Evolutionary conservation across 768 basidiomycete species (phyloP).

Genomic region (Boletellus ananiceps): DNA sequence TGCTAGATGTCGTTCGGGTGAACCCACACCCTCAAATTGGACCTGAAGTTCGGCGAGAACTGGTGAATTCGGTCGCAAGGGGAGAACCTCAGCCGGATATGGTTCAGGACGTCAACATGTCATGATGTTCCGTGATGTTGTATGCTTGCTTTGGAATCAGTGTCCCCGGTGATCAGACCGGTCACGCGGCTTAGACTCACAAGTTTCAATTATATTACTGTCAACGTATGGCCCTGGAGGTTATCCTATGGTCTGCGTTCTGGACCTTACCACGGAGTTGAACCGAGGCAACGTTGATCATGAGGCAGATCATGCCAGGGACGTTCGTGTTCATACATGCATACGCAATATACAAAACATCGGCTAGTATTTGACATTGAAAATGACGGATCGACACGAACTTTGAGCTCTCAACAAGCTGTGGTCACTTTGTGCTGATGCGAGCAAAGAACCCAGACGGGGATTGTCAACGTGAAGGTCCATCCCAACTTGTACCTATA

Average conservation of each 20-base stretch:
- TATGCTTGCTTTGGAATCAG: neutral
- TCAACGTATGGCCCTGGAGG: too few species aligned
- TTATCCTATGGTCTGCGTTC: too few species aligned
- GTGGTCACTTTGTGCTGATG: neutral
- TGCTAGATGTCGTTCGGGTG: conserved; percentile 87
- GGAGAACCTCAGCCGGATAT: conserved; percentile 69
- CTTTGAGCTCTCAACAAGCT: neutral
- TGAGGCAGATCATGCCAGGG: too few species aligned
- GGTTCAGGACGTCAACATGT: conserved; percentile 67
- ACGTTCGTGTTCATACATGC: too few species aligned
- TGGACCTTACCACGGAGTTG: too few species aligned
- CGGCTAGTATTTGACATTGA: too few species aligned
- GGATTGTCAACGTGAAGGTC: neutral
- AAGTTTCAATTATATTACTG: too few species aligned
- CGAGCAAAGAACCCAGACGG: neutral
- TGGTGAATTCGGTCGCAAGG: conserved; percentile 81
- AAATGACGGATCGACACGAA: too few species aligned
- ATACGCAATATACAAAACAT: too few species aligned
- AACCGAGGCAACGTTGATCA: too few species aligned
- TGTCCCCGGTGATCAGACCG: too few species aligned
- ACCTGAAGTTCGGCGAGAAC: conserved; percentile 84
- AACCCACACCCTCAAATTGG: conserved; percentile 86
- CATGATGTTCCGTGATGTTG: conserved; percentile 26
- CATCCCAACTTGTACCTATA: conserved; percentile 4
- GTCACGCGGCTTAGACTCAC: too few species aligned